These are phyloP conservation scores for Marchantia polymorpha DNA, from an alignment of 225 moss, liverwort and hornwort species.

Conservation along the genomic window DNA sequence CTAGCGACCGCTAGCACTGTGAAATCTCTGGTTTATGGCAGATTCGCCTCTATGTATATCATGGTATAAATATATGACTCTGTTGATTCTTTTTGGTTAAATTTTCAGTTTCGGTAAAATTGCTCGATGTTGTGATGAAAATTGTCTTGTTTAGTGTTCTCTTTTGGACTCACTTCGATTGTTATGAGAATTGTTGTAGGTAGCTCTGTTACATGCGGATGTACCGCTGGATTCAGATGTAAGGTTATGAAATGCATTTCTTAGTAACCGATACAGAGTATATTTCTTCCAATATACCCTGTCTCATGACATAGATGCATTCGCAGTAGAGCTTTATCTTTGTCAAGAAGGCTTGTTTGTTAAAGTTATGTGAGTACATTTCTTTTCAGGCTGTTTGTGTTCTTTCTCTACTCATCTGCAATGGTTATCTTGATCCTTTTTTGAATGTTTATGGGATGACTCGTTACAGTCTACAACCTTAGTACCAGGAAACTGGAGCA, in stretches of 20 bases:
- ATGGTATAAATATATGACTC: neutral
- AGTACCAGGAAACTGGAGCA: too few species aligned
- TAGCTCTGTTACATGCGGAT: neutral
- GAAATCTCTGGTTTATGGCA: conserved; percentile 19
- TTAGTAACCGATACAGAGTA: neutral
- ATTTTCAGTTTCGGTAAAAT: neutral
- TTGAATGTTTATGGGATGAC: too few species aligned
- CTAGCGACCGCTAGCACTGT: neutral
- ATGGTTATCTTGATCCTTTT: too few species aligned
- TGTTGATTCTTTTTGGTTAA: neutral
- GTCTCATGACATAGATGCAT: neutral
- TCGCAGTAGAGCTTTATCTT: neutral
- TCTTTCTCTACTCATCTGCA: neutral
- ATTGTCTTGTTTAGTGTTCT: neutral
- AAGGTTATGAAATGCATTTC: too few species aligned
- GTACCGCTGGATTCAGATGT: neutral
- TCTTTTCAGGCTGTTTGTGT: neutral
- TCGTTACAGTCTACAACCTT: too few species aligned
- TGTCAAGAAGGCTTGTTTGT: neutral
- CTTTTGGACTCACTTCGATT: neutral
- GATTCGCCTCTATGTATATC: conserved; percentile 21
- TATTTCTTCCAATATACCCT: neutral
- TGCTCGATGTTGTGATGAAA: neutral
- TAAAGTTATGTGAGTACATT: neutral
- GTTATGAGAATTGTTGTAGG: neutral